Percentiles rank a stretch among this genome's conserved stretches.
Evolutionary conservation across 331 rosid species (phyloP).

Genomic region (Acacia concinna): DNA sequence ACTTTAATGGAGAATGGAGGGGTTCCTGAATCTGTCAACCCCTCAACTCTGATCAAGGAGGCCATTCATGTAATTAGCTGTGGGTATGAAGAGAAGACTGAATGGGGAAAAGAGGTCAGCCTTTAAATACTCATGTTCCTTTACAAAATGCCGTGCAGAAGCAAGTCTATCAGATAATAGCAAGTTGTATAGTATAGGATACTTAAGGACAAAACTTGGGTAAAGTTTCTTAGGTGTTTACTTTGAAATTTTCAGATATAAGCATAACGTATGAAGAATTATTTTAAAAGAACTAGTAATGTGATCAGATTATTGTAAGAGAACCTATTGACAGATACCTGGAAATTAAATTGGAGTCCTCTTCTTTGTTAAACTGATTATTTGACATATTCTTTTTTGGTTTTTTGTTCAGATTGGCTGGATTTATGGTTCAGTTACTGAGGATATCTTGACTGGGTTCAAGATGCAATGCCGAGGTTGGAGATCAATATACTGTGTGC

Average conservation of each 20-base stretch:
- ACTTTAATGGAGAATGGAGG: conserved; percentile 92
- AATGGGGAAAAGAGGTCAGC: conserved; percentile 96
- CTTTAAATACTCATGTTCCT: conserved; percentile 5
- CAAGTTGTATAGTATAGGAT: background rate
- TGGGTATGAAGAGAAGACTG: conserved; percentile 95
- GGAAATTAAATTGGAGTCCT: background rate
- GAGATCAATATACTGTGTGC: conserved; percentile 97
- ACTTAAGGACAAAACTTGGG: background rate
- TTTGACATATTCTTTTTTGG: background rate
- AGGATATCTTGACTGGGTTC: conserved; percentile 95
- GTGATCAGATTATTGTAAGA: background rate
- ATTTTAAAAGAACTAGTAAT: background rate
- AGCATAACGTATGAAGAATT: background rate
- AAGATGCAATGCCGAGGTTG: conserved; percentile 99
- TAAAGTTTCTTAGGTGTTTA: background rate
- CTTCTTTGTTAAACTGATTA: conserved; percentile 2
- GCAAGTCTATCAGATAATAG: background rate
- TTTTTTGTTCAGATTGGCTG: conserved; percentile 76
- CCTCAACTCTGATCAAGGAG: conserved; percentile 78
- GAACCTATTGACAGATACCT: background rate
- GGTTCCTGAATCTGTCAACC: conserved; percentile 72
- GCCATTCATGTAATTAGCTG: conserved; percentile 96
- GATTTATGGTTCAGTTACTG: conserved; percentile 98
- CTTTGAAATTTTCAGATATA: background rate
- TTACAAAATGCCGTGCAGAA: background rate